Evolutionary conservation across 139 green algal genomes (phyloP).

Genomic region (Volvox africanus): DNA sequence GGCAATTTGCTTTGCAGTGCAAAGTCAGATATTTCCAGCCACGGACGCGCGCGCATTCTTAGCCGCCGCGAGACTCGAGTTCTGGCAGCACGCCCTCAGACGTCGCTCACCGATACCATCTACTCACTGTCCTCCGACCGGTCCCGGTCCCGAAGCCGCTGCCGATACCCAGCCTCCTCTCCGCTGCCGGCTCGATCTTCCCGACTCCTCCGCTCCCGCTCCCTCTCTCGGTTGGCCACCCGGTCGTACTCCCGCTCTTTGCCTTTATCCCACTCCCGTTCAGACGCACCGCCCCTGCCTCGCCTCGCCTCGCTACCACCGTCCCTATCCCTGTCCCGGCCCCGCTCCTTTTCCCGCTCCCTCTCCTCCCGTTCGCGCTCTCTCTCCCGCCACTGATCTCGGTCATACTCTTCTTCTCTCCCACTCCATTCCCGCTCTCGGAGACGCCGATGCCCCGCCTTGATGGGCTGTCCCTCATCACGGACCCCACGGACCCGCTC

Average conservation of each 20-base stretch:
- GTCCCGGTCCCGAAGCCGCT: neutral
- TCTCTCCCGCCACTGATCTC: neutral
- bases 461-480: neutral
- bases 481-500: neutral
- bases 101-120: neutral
- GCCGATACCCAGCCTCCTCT: no score
- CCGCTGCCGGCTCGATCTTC: neutral
- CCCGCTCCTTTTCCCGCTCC: neutral
- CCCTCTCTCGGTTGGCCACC: neutral
- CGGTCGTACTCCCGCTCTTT: neutral
- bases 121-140: neutral
- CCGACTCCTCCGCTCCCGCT: neutral
- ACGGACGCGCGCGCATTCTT: no score
- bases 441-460: neutral
- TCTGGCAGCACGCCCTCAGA: neutral
- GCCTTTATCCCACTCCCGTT: neutral
- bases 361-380: slow-evolving; percentile 10
- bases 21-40: no score
- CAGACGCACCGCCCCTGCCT: no score
- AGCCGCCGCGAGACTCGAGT: no score
- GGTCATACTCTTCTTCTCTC: neutral
- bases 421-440: neutral
- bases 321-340: neutral
- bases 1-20: no score
- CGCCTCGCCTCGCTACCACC: no score